Percentiles rank a stretch among this genome's conserved stretches.
Conservation (phyloP, 352 stramenopile species). For the Globisporangium lucens region DNA sequence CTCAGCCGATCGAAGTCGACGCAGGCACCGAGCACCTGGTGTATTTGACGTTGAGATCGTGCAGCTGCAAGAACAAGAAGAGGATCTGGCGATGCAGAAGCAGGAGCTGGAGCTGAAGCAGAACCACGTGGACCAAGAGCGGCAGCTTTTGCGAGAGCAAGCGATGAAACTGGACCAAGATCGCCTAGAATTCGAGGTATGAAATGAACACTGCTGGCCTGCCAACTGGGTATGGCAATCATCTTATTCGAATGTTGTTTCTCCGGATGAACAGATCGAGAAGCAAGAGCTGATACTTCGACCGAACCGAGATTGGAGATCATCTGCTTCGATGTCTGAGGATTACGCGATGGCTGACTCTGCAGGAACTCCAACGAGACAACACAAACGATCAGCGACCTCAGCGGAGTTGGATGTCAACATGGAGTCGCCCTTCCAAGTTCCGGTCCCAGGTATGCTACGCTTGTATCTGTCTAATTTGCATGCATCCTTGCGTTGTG, state of each 20-base stretch:
- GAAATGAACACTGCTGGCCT: neutral
- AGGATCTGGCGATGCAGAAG: conserved; percentile 38
- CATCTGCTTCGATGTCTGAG: neutral
- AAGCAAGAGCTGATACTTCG: conserved; percentile 38
- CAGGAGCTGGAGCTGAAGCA: conserved; percentile 30
- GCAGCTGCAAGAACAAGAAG: conserved; percentile 10
- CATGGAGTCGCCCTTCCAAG: conserved; percentile 29
- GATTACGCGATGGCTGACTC: conserved; percentile 5
- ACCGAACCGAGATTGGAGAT: neutral
- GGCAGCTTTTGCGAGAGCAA: conserved; percentile 43
- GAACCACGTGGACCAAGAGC: conserved; percentile 42
- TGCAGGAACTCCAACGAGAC: conserved; percentile 18
- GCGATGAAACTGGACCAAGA: conserved; percentile 60
- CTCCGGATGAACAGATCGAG: conserved; percentile 25
- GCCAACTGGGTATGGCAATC: too few species aligned
- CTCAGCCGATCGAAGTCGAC: neutral
- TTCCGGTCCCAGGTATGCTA: conserved; percentile 42
- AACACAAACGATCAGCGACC: conserved; percentile 13
- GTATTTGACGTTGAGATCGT: neutral
- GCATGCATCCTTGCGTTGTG: neutral
- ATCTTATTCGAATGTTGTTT: neutral
- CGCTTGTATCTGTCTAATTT: neutral
- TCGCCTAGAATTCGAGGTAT: conserved; percentile 56
- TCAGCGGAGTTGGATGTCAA: conserved; percentile 9
- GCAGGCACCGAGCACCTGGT: too few species aligned